Conservation (phyloP, 2,329 filamentous ascomycete genomes). For the Teratosphaeriaceae sp. region DNA sequence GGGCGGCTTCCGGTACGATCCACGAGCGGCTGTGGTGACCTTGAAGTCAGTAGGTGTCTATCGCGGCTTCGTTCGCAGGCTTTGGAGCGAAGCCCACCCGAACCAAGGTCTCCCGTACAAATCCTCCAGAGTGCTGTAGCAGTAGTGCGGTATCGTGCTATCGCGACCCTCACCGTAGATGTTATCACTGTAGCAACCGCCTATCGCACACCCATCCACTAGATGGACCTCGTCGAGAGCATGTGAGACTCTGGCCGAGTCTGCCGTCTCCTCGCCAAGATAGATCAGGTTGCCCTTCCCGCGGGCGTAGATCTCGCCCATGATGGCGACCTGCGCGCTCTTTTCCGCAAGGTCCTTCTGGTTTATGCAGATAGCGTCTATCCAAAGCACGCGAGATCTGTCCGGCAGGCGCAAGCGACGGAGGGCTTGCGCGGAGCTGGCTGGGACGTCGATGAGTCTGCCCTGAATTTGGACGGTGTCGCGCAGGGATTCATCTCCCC, state of each 20-base stretch:
- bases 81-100: no score
- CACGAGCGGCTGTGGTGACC: background rate
- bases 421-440: background rate
- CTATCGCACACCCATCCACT: background rate
- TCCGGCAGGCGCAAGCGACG: constrained; percentile 1
- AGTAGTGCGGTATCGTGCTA: no score
- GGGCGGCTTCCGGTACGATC: background rate
- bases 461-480: constrained; percentile 1
- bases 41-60: background rate
- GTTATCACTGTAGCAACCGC: no score
- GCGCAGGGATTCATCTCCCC: constrained; percentile 3
- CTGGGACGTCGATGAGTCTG: background rate
- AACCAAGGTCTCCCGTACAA: no score
- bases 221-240: background rate
- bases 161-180: no score
- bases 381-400: constrained; percentile 1
- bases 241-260: background rate
- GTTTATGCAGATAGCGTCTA: constrained; percentile 10
- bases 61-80: no score
- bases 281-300: constrained; percentile 1
- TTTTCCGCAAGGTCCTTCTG: constrained; percentile 5
- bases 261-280: background rate
- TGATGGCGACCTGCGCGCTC: constrained; percentile 6
- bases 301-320: constrained; percentile 4
- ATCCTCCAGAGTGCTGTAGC: no score